Conservation (phyloP, 2,329 filamentous ascomycete genomes). For the Emydomyces testavorans region DNA sequence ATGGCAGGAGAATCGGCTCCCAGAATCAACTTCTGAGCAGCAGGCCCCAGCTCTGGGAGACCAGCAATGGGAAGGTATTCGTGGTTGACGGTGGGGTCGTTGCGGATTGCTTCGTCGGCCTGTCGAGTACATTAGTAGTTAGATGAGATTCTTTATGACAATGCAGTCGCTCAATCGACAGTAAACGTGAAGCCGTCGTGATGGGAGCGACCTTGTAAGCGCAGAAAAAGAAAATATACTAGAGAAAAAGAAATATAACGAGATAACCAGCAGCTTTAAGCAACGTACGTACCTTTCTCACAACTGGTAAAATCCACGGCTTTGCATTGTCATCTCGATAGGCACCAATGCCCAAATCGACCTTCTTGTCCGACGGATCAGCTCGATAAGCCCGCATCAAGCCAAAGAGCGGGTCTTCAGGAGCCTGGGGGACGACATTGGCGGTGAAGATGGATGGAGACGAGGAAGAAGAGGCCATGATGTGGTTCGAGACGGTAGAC, state of each 20-base stretch:
- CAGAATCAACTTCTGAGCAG: constrained; percentile 82
- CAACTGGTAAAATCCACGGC: constrained; percentile 92
- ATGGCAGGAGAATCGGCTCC: constrained; percentile 70
- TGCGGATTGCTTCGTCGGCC: constrained; percentile 82
- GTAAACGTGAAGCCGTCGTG: no score
- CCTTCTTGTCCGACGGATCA: constrained; percentile 65
- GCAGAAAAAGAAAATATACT: not conserved
- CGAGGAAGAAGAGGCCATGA: constrained; percentile 28
- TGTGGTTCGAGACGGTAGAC: constrained; percentile 16
- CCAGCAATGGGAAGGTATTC: constrained; percentile 97
- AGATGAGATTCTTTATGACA: no score
- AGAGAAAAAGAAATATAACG: constrained; percentile 1
- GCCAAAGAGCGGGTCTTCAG: constrained; percentile 90
- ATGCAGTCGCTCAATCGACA: no score
- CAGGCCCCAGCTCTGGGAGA: constrained; percentile 70
- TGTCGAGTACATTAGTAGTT: no score
- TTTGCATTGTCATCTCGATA: constrained; percentile 93
- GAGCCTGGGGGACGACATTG: constrained; percentile 72
- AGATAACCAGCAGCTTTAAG: not conserved
- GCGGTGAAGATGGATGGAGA: constrained; percentile 56
- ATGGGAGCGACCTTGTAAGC: no score
- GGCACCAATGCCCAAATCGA: constrained; percentile 89
- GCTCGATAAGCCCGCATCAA: constrained; percentile 78
- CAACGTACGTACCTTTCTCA: constrained; percentile 62
- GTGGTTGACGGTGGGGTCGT: constrained; percentile 86